phyloP scores from a whole-genome alignment of 768 basidiomycete genomes.

The Amanita fuliginea region DNA sequence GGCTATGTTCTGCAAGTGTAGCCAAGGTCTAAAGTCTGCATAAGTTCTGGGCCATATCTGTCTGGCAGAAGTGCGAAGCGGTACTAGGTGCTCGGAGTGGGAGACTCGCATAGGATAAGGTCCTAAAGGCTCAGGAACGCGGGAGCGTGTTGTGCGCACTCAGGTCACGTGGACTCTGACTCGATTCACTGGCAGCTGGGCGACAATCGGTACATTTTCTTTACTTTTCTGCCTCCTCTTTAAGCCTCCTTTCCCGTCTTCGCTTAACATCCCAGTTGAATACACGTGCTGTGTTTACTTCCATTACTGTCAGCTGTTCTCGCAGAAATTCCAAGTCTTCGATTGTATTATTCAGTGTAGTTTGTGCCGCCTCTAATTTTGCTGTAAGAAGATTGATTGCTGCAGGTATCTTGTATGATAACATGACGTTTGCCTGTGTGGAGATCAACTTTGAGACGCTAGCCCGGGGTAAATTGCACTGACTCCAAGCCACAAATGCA shows the following conservation, averaged over 20 bases:
- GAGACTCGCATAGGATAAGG: slow-evolving; percentile 1
- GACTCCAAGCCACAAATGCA: slow-evolving; percentile 94
- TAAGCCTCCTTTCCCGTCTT: slow-evolving; percentile 46
- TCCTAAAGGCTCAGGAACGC: background rate
- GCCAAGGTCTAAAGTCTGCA: background rate
- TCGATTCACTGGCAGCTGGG: too few species aligned
- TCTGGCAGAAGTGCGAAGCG: background rate
- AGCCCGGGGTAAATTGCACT: slow-evolving; percentile 18
- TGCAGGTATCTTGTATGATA: slow-evolving; percentile 78
- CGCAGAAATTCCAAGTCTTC: slow-evolving; percentile 90
- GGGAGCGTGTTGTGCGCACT: background rate
- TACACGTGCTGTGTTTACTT: slow-evolving; percentile 87
- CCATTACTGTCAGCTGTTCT: slow-evolving; percentile 95
- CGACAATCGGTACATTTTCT: too few species aligned
- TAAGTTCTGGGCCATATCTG: background rate
- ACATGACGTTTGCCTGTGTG: slow-evolving; percentile 89
- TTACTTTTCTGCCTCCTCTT: slow-evolving; percentile 18
- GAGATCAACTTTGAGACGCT: background rate
- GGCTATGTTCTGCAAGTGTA: slow-evolving; percentile 5
- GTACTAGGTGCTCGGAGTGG: slow-evolving; percentile 1
- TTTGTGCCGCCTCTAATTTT: slow-evolving; percentile 67
- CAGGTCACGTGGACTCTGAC: background rate
- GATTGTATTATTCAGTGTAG: slow-evolving; percentile 50
- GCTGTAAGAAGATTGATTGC: slow-evolving; percentile 65
- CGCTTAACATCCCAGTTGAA: slow-evolving; percentile 95